Evolutionary conservation across 2,329 filamentous ascomycete species (phyloP).

Genomic region (Eutypa lata): DNA sequence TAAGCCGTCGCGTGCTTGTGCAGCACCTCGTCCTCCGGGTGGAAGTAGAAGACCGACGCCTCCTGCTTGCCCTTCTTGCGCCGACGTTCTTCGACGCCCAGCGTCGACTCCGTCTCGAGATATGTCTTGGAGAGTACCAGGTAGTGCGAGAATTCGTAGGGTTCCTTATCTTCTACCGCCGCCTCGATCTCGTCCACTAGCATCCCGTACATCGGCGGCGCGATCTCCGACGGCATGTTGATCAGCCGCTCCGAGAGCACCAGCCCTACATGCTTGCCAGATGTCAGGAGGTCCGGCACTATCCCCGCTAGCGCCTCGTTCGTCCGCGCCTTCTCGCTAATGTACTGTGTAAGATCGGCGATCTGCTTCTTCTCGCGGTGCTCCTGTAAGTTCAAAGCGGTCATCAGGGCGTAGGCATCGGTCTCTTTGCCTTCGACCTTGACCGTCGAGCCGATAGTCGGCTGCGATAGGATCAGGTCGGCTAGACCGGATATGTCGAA

Average conservation of each 20-base stretch:
- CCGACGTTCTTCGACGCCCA: conserved; percentile 67
- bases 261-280: conserved; percentile 67
- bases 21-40: conserved; percentile 90
- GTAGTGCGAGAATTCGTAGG: conserved; percentile 91
- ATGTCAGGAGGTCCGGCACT: conserved; percentile 56
- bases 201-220: conserved; percentile 93
- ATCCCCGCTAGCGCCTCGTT: conserved; percentile 52
- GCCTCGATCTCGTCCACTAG: conserved; percentile 86
- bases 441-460: conserved; percentile 86
- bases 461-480: conserved; percentile 83
- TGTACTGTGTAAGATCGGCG: conserved; percentile 67
- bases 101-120: conserved; percentile 75
- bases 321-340: conserved; percentile 54
- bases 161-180: conserved; percentile 85
- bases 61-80: conserved; percentile 65
- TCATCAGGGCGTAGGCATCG: conserved; percentile 90
- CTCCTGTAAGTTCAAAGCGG: conserved; percentile 76
- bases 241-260: conserved; percentile 91
- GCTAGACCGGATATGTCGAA: conserved; percentile 86
- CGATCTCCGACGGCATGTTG: conserved; percentile 92
- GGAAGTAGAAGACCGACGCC: conserved; percentile 78
- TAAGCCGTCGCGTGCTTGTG: conserved; percentile 70
- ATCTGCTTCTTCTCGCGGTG: conserved; percentile 75
- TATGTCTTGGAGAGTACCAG: conserved; percentile 91
- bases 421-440: conserved; percentile 95